Base-by-base conservation (phyloP, 192 early-diverging fungal species). In the Geranomyces michiganensis region DNA sequence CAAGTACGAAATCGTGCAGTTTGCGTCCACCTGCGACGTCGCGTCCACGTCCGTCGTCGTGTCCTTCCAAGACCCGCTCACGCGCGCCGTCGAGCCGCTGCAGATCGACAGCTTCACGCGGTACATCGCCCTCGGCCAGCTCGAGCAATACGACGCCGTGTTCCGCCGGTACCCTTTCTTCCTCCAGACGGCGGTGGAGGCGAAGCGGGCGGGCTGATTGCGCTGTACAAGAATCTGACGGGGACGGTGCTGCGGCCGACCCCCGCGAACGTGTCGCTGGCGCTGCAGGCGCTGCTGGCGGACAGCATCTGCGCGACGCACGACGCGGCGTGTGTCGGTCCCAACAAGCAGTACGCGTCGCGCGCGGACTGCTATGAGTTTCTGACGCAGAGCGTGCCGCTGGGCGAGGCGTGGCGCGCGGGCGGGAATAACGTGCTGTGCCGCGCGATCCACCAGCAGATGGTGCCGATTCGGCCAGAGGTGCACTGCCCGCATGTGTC, bases 11-110 rank as follows among this genome's bases (percentile, higher is more conserved):
- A 10, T 58, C 13, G 12, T 24, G 10, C 14, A 13, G 15, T 58
- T 58, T 24, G 56, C 22, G 9, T n/a, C 56, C 24, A 24, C 56
- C 22, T 10, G 24, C 13, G 24, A 58, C 24, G 24, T 24, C 22
- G 56, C 56, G 13, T 58, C 56, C 14, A 58, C 56, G 10, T 58
- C 56, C 56, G 56, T 58, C 15, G 24, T 58, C 56, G 56, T 58
- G 14, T n/a, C 12, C 24, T 24, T 58, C 24, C 9, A 58, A 24
- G 14, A 58, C 56, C 56, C 22, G 9, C 14, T 10, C 24, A 10
- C 24, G 15, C 14, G 56, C 22, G 24, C 22, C 24, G 24, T 24
- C 9, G 10, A 13, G 10, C 13, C 13, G 10, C 12, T 58, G 10
- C 56, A 58, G 24, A 58, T 58, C 56, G 56, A 58, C 24, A n/a